Base-by-base conservation (phyloP, 1,139 yeast genomes). In the Yamadazyma diospyri region DNA sequence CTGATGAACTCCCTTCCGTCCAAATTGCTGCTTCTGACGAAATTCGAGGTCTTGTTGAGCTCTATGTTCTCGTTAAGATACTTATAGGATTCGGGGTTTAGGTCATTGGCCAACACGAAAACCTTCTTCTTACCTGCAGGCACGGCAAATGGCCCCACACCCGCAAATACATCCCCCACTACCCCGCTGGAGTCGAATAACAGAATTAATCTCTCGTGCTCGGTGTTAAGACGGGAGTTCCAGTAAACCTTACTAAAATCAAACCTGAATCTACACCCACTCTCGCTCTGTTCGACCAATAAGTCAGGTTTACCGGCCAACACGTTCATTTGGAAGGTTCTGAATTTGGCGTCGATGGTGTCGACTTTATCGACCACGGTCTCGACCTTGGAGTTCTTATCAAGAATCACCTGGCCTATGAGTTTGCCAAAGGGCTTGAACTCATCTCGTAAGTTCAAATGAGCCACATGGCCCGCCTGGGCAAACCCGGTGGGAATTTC, bases 81-180 rank as follows among this genome's bases (percentile, higher is more conserved):
- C 42, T 76, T 74, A 59, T 63, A 84, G 34, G 95, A 81, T 41
- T 83, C 85, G 0, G 97, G 97, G 50, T 94, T 94, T 52, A 94
- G 68, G 55, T 94, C 99, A 54, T 89, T 94, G 12, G 97, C 97
- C 48, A 89, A 65, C 0, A 86, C 95, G 35, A 89, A 57, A 3
- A 80, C 85, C 13, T 73, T 71, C 40, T 82, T 86, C 57, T 84
- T 88, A 12, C 89, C 98, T 1, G 97, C 96, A 0, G 99, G 99
- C 1, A 92, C 78, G 1, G 95, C 94, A 64, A 94, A 94, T 3
- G 99, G 99, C 0, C 99, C 99, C 2, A 94, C 98, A 23, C 99
- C 99, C 0, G 97, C 98, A 75, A 94, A 86, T 0, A 88, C 97
- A 63, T 94, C 99, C 45, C 88, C 87, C 0, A 94, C 86, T 2